Percentiles rank a stretch among this genome's conserved stretches.
phyloP scores from a whole-genome alignment of 2,329 filamentous ascomycete species.

The Trichoderma koningii region DNA sequence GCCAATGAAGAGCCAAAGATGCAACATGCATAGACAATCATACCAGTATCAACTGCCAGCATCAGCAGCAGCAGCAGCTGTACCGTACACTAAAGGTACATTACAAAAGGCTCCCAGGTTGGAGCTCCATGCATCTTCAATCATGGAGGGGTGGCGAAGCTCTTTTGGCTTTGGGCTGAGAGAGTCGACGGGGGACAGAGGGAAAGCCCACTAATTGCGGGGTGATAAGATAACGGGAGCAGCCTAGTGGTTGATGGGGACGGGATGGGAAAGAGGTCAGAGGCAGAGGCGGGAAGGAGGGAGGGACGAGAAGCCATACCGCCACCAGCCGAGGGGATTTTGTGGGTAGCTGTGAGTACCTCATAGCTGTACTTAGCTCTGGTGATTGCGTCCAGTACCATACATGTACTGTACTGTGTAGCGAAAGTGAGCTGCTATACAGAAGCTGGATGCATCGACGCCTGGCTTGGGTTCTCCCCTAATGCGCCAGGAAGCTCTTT shows the following conservation, averaged over 20 bases:
- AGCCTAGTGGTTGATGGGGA: constrained; percentile 18
- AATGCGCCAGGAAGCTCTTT: no score
- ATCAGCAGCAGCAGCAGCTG: no score
- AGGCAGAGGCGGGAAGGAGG: neutral
- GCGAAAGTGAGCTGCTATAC: neutral
- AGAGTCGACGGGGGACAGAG: neutral
- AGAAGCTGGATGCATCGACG: no score
- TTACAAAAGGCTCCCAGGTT: no score
- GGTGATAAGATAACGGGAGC: constrained; percentile 29
- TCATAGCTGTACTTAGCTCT: neutral
- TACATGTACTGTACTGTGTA: neutral
- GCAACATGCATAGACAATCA: neutral
- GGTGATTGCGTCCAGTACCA: neutral
- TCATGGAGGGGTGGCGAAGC: constrained; percentile 19
- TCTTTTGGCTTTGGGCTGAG: neutral
- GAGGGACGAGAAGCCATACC: neutral
- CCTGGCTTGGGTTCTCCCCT: no score
- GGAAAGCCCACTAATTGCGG: constrained; percentile 27
- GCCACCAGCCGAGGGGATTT: constrained; percentile 4
- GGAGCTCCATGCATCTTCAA: no score
- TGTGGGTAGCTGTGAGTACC: neutral
- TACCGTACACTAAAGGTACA: no score
- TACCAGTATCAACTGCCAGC: no score
- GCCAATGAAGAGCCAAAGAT: neutral
- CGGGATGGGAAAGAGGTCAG: neutral